A percentile compares a stretch with the other conserved stretches of the same genome.
phyloP scores from a whole-genome alignment of 306 rosid genomes.

The Trichosanthes truncata region DNA sequence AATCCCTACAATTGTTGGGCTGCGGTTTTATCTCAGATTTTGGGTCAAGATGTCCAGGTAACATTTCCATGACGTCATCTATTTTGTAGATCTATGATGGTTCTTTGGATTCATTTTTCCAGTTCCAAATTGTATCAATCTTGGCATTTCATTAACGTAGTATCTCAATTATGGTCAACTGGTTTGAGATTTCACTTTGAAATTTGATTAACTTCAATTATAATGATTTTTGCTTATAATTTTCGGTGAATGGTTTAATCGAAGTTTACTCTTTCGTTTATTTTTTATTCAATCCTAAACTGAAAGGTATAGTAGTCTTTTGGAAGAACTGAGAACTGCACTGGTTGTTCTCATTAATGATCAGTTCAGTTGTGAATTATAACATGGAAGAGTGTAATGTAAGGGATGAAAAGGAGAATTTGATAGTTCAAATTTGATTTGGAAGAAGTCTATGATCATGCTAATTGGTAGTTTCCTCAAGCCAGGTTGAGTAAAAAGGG shows the following conservation, averaged over 20 bases:
- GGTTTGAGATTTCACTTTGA: not conserved
- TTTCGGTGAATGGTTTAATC: not conserved
- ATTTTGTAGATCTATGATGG: not conserved
- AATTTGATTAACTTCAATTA: not conserved
- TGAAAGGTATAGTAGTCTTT: not conserved
- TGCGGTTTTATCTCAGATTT: not conserved
- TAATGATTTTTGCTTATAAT: not conserved
- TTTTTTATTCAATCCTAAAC: not conserved
- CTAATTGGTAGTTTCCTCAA: not conserved
- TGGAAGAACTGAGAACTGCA: not conserved
- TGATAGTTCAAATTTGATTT: not conserved
- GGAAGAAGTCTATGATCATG: not conserved
- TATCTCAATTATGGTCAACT: not conserved
- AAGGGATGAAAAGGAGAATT: not conserved
- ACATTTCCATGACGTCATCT: not conserved
- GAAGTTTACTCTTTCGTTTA: not conserved
- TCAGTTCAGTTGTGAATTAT: not conserved
- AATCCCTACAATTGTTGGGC: not conserved
- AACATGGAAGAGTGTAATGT: not conserved
- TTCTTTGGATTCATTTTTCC: not conserved
- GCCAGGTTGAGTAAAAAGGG: not conserved
- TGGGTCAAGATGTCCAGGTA: not conserved
- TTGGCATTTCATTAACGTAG: not conserved
- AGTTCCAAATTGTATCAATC: not conserved
- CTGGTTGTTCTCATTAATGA: not conserved